Evolutionary conservation across 305 asterid species (phyloP), one percentile per base, ranked within the genome.

Genomic region (Fraxinus platypoda): DNA sequence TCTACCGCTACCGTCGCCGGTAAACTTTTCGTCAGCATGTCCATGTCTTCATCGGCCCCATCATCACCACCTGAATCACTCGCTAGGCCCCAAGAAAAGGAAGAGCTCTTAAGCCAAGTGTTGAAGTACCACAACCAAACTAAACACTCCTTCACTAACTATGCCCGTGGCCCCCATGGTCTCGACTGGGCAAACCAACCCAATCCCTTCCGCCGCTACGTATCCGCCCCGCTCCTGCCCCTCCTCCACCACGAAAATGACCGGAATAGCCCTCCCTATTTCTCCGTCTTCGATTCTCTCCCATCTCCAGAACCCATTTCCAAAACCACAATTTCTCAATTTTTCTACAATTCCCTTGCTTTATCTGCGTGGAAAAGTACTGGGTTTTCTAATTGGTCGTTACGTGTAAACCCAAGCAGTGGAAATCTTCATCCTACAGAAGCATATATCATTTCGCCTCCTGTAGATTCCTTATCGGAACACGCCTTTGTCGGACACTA

Each of bases 151-250:
- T 92, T 94, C 90, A 92, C 85, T 81, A 87, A 89, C 41, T 93
- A 92, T 85, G 90, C 99, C 15, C 97, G 93, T 76, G 97, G 97
- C 62, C 97, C 99, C 1, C 94, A 70, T 76, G 94, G 95, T 82
- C 97, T 95, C 82, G 98, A 95, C 89, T 95, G 99, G 99, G 93
- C 94, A 54, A 95, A 95, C 81, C 99, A 95, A 81, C 99, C 98
- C 83, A 92, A 94, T 89, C 98, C 99, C 71, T 95, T 95, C 88
- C 97, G 98, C 87, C 96, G 97, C 83, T 95, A 93, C 92, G 46
- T 81, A 75, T 37, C 93, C 79, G 87, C 97, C 59, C 92, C 95
- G 7, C 87, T 93, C 70, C 81, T 95, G 80, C 91, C 92, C 35
- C 92, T 95, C 81, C 86, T 83, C 88, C 90, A 82, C 88, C 88